Conservation (phyloP, 2,329 filamentous ascomycete genomes). For the Emergomyces orientalis region DNA sequence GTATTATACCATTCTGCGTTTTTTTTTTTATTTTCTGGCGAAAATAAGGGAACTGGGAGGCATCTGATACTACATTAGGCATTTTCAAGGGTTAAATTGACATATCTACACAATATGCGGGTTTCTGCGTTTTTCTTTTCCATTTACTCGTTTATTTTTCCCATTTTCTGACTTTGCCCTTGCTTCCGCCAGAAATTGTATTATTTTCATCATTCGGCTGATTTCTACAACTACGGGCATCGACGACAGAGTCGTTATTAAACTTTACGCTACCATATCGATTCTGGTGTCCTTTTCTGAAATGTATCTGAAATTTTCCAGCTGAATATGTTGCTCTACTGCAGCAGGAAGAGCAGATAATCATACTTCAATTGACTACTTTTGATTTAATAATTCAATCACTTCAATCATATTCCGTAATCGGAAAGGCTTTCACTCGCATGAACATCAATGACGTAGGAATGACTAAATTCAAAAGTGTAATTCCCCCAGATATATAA, state of each 20-base stretch:
- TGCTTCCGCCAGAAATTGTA: background rate
- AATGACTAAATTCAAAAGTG: background rate
- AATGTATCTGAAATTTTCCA: too few relatives aligned
- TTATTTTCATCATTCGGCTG: background rate
- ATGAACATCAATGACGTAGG: background rate
- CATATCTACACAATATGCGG: background rate
- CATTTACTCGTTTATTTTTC: background rate
- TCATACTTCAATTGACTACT: too few relatives aligned
- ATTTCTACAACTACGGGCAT: background rate
- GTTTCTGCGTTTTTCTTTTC: background rate
- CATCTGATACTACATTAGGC: background rate
- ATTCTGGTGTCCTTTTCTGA: background rate
- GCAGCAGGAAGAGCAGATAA: too few relatives aligned
- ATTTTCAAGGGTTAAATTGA: background rate
- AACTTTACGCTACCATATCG: background rate
- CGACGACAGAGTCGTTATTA: too few relatives aligned
- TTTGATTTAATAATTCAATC: too few relatives aligned
- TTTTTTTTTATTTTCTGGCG: background rate
- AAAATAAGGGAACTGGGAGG: background rate
- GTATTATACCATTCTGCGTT: background rate
- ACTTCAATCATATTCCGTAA: too few relatives aligned
- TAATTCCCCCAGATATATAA: background rate
- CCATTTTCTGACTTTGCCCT: background rate
- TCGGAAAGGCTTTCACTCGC: background rate
- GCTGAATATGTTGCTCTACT: too few relatives aligned